Percentiles rank a stretch among this genome's conserved stretches.
phyloP scores from a whole-genome alignment of 257 asterid species.

The Petunia axillaris region DNA sequence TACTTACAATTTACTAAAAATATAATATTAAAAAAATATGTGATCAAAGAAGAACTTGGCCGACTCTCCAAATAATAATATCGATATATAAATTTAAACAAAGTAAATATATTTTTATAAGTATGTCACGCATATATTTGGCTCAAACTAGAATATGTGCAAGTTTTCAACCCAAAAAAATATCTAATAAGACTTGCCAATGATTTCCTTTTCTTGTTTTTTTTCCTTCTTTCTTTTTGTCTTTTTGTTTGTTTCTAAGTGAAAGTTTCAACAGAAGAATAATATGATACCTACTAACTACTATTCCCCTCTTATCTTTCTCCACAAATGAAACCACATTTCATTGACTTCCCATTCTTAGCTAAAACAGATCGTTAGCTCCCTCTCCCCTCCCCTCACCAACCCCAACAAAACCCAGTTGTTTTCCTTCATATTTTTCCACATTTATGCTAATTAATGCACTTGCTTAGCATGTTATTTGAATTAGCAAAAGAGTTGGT shows the following conservation, averaged over 20 bases:
- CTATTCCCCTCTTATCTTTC: background rate
- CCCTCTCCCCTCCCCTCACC: background rate
- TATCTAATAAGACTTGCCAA: conserved; percentile 15
- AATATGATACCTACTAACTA: conserved; percentile 17
- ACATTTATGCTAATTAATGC: conserved; percentile 21
- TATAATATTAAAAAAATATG: too few relatives aligned
- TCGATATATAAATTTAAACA: too few relatives aligned
- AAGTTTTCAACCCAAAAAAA: background rate
- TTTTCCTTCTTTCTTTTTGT: conserved; percentile 50
- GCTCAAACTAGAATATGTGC: too few relatives aligned
- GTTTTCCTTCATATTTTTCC: background rate
- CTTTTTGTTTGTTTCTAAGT: conserved; percentile 37
- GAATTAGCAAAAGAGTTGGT: conserved; percentile 38
- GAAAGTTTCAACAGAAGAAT: conserved; percentile 38
- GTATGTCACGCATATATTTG: too few relatives aligned
- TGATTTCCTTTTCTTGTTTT: background rate
- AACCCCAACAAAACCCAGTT: background rate
- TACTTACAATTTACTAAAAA: too few relatives aligned
- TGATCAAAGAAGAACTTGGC: too few relatives aligned
- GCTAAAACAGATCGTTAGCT: background rate
- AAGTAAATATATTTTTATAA: too few relatives aligned
- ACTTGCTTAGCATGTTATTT: conserved; percentile 36
- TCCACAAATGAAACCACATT: conserved; percentile 20
- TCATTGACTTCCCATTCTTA: conserved; percentile 26
- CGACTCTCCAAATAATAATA: too few relatives aligned